phyloP scores from a whole-genome alignment of 768 basidiomycete species.

The Kwoniella shandongensis region DNA sequence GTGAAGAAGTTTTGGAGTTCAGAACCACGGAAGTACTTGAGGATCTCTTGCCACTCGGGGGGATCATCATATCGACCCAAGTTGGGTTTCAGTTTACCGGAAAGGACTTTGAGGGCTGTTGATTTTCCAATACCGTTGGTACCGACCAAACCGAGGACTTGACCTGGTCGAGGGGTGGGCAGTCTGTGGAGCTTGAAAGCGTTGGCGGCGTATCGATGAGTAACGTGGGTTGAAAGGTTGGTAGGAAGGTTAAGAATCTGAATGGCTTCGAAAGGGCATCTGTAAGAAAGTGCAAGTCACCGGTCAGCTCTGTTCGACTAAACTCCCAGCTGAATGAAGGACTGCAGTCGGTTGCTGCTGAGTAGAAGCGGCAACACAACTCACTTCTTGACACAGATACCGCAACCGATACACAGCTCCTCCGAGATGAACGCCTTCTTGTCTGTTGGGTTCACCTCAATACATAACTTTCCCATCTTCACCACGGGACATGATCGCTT shows the following conservation, averaged over 20 bases:
- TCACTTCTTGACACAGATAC: conserved; percentile 99
- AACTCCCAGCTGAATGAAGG: too few species aligned
- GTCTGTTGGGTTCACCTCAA: conserved; percentile 92
- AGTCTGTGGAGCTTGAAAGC: conserved; percentile 98
- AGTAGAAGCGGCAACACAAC: conserved; percentile 42
- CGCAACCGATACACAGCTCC: conserved; percentile 97
- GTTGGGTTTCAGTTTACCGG: conserved; percentile 97
- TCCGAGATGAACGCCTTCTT: conserved; percentile 99
- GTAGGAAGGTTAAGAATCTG: conserved; percentile 98
- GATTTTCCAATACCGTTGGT: conserved; percentile 99
- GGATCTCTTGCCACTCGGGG: conserved; percentile 97
- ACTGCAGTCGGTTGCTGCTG: neutral
- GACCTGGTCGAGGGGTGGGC: conserved; percentile 93
- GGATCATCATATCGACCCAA: conserved; percentile 96
- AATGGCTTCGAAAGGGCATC: conserved; percentile 99
- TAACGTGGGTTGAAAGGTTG: conserved; percentile 91
- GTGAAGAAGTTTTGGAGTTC: conserved; percentile 99
- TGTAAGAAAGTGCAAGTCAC: conserved; percentile 51
- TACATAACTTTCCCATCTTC: conserved; percentile 98
- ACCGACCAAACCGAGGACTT: conserved; percentile 96
- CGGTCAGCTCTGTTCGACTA: neutral
- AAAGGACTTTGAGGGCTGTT: conserved; percentile 92
- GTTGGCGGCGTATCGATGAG: conserved; percentile 97
- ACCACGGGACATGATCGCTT: conserved; percentile 99
- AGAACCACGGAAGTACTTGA: conserved; percentile 97